These are phyloP conservation scores for Closterium sp. DNA, from an alignment of 139 green algal genomes.

Conservation along the genomic window DNA sequence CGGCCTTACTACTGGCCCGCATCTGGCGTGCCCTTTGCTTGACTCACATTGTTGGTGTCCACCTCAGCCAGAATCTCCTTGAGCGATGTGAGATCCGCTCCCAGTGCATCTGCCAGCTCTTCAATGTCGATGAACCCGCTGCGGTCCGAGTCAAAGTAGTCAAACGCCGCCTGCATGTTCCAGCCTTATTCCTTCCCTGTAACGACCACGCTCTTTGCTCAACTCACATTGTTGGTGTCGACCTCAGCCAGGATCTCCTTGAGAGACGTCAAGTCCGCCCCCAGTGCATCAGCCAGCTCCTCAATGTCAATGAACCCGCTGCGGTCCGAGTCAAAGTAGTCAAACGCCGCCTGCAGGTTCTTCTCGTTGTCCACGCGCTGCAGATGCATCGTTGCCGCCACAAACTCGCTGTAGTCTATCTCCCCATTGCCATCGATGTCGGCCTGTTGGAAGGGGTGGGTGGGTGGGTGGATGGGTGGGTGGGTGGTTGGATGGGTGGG, in stretches of 20 bases:
- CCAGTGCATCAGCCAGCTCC: conserved; percentile 1
- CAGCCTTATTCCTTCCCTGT: too few species aligned
- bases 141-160: background rate
- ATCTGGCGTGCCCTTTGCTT: too few species aligned
- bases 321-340: background rate
- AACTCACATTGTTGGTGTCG: conserved; percentile 31
- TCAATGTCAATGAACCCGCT: conserved; percentile 21
- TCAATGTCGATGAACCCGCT: conserved; percentile 21
- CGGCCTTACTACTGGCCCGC: too few species aligned
- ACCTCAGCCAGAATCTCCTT: conserved; percentile 5
- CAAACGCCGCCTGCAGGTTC: conserved; percentile 10
- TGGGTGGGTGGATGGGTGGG: too few species aligned
- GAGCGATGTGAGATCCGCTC: background rate
- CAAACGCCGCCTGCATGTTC: conserved; percentile 7
- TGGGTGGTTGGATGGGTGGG: too few species aligned
- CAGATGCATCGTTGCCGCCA: background rate
- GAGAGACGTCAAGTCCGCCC: background rate
- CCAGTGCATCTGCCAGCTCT: conserved; percentile 1
- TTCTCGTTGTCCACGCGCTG: conserved; percentile 11
- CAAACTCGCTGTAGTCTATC: background rate
- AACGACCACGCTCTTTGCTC: too few species aligned
- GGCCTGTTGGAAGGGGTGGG: background rate
- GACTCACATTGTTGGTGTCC: conserved; percentile 31
- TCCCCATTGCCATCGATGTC: background rate
- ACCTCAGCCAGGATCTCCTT: conserved; percentile 4